phyloP scores from a whole-genome alignment of 192 early-diverging fungal species.

The Dispira parvispora region DNA sequence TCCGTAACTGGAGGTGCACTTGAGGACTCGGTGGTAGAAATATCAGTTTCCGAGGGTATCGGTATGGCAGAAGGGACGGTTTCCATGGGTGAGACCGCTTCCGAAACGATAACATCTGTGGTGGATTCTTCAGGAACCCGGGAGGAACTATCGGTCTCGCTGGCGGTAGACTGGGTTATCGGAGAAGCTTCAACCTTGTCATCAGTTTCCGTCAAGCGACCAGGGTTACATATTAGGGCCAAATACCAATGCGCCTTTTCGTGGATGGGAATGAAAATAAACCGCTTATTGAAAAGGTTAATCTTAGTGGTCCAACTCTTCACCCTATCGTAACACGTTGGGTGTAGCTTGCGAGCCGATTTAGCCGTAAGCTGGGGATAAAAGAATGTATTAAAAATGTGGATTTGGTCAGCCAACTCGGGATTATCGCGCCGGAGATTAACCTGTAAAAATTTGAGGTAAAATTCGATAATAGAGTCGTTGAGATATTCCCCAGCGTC shows the following conservation, averaged over 20 bases:
- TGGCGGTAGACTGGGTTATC: too few species aligned
- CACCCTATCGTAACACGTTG: slow-evolving; percentile 40
- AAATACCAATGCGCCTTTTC: slow-evolving; percentile 88
- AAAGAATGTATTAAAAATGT: slow-evolving; percentile 78
- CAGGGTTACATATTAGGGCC: slow-evolving; percentile 59
- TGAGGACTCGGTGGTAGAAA: too few species aligned
- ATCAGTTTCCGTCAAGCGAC: slow-evolving; percentile 17
- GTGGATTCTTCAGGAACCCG: too few species aligned
- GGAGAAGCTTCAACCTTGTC: too few species aligned
- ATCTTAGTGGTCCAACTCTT: slow-evolving; percentile 62
- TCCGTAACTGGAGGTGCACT: too few species aligned
- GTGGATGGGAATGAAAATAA: slow-evolving; percentile 74
- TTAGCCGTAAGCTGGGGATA: slow-evolving; percentile 48
- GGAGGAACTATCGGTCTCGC: too few species aligned
- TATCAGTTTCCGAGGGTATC: too few species aligned
- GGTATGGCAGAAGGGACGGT: too few species aligned
- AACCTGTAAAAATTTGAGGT: slow-evolving; percentile 33
- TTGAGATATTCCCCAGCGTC: slow-evolving; percentile 65
- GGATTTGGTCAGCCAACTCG: slow-evolving; percentile 32
- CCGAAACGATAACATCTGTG: too few species aligned
- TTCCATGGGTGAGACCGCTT: too few species aligned
- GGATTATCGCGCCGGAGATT: slow-evolving; percentile 14
- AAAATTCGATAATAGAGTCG: slow-evolving; percentile 81
- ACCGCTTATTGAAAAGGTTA: slow-evolving; percentile 57
- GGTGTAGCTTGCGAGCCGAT: slow-evolving; percentile 18